Evolutionary conservation across 768 basidiomycete genomes (phyloP).

Genomic region (Tricholoma hemisulphureum): DNA sequence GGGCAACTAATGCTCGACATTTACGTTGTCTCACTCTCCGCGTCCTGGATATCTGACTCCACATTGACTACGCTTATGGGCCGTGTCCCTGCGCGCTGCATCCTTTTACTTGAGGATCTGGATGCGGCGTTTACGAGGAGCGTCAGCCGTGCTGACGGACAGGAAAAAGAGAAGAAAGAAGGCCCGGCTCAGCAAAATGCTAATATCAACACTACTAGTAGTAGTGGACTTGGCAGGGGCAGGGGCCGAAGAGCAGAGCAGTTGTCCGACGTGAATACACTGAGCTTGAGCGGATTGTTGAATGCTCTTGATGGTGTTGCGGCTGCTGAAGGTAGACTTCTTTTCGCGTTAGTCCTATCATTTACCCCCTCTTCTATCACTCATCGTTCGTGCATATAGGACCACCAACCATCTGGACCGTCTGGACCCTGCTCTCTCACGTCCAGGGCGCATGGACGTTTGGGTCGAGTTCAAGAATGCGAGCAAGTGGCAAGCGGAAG

Average conservation of each 20-base stretch:
- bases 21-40: constrained; percentile 84
- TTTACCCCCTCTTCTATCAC: background rate
- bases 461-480: constrained; percentile 91
- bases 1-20: constrained; percentile 89
- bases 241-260: constrained; percentile 50
- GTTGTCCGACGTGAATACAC: constrained; percentile 75
- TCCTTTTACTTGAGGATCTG: constrained; percentile 87
- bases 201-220: constrained; percentile 12
- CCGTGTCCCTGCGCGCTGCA: constrained; percentile 79
- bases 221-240: constrained; percentile 28
- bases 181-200: constrained; percentile 21
- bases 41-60: constrained; percentile 85
- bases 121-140: constrained; percentile 86
- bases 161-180: constrained; percentile 33
- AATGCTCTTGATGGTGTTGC: constrained; percentile 87
- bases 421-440: constrained; percentile 86
- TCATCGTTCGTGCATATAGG: constrained; percentile 32
- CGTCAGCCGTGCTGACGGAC: constrained; percentile 57
- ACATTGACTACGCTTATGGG: constrained; percentile 86
- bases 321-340: constrained; percentile 80
- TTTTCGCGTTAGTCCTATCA: constrained; percentile 76
- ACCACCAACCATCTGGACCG: constrained; percentile 92
- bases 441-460: constrained; percentile 91
- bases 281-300: constrained; percentile 76
- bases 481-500: constrained; percentile 81